phyloP scores from a whole-genome alignment of 495 filamentous ascomycete genomes.

The Sabuloglossum arenarium region DNA sequence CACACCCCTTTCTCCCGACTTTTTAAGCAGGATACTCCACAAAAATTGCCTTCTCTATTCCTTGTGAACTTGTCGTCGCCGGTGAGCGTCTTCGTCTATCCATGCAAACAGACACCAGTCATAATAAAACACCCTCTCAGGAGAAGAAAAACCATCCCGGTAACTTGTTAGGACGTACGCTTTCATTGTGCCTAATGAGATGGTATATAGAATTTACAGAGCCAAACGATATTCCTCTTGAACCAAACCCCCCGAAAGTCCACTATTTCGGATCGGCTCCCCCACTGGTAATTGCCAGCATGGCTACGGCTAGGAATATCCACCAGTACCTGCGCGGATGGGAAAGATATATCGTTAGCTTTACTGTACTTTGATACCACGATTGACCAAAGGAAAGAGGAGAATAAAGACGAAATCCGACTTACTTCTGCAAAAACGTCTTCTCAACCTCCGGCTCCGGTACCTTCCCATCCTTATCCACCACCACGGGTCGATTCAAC shows the following conservation, averaged over 20 bases:
- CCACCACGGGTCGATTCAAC: constrained; percentile 6
- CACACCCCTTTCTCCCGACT: background rate
- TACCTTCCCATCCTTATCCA: constrained; percentile 4
- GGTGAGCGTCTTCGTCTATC: no score
- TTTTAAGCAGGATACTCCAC: background rate
- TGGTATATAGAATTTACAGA: background rate
- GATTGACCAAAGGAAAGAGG: background rate
- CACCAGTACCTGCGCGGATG: constrained; percentile 5
- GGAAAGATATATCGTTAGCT: background rate
- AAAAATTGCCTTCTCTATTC: no score
- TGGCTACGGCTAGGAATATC: background rate
- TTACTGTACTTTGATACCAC: no score
- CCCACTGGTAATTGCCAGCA: constrained; percentile 1
- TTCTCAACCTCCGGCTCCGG: constrained; percentile 7
- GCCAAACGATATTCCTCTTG: no score
- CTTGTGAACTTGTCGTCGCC: no score
- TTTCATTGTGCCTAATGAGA: no score
- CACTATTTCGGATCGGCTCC: background rate
- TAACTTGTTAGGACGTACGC: no score
- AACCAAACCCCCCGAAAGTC: background rate
- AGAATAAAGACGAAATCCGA: background rate
- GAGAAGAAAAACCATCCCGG: no score
- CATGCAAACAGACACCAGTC: no score
- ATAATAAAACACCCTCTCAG: no score
- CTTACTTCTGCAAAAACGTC: constrained; percentile 9